These are phyloP conservation scores for Juglanconis oblonga DNA, from an alignment of 2,329 filamentous ascomycete genomes.

Conservation along the genomic window DNA sequence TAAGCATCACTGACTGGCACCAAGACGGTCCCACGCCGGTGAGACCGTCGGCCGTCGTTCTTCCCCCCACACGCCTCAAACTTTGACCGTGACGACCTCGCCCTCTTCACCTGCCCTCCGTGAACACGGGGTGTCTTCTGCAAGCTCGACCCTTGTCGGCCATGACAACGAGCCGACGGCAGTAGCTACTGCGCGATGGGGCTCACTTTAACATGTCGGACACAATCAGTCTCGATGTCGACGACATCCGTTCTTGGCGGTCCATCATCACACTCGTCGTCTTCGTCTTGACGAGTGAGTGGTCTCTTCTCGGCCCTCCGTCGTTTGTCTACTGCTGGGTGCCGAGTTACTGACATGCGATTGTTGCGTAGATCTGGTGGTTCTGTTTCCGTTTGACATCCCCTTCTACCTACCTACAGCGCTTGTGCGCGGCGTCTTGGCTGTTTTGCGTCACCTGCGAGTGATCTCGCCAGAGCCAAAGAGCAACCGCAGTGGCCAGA, in stretches of 20 bases:
- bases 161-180: neutral
- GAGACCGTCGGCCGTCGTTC: no score
- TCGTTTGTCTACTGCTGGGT: neutral
- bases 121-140: no score
- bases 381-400: constrained; percentile 67
- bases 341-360: neutral
- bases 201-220: constrained; percentile 9
- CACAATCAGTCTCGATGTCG: constrained; percentile 41
- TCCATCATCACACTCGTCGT: constrained; percentile 69
- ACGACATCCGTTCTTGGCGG: constrained; percentile 60
- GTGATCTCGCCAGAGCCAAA: constrained; percentile 47
- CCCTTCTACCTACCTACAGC: constrained; percentile 57
- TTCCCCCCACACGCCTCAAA: no score
- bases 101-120: neutral
- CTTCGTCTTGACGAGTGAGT: constrained; percentile 69
- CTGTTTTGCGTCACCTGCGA: constrained; percentile 41
- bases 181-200: neutral
- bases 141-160: neutral
- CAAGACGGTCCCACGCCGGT: no score
- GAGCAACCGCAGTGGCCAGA: constrained; percentile 23
- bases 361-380: constrained; percentile 55
- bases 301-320: neutral
- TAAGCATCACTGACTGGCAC: no score
- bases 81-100: no score
- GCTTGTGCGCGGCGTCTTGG: constrained; percentile 42